Evolutionary conservation across 768 basidiomycete species (phyloP), one percentile per base, ranked within the genome.

Genomic region (Leccinum longicurvipes): DNA sequence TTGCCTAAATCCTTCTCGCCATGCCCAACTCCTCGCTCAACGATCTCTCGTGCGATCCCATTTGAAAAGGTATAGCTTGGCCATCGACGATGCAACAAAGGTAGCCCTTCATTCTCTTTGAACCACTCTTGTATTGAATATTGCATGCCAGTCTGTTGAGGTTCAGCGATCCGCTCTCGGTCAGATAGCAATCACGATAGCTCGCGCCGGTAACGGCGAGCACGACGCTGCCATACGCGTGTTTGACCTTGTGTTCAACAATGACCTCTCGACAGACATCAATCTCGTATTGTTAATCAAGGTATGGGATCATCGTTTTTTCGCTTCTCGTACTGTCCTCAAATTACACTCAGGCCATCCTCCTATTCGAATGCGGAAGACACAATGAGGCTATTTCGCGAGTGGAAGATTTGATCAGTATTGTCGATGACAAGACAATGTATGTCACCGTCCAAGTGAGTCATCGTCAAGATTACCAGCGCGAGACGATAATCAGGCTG

Each of bases 281-380:
- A 39, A 27, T 3, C 32, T 60, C 47, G 53, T 63, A 4, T 39
- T 63, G 14, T 32, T 57, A 3, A 51, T 63, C 24, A 63, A 60
- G 58, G 62, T 52, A 15, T n/a, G n/a, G 2, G 2, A 10, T 48
- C 1, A n/a, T 23, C 6, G 12, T 28, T 4, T 0, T 23, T 0
- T 1, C 6, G 31, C 12, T 39, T 5, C n/a, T 31, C 9, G 14
- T 45, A 19, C 14, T 0, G 4, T 47, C 15, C 0, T 6, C 29
- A 31, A 0, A 10, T 29, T 23, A 21, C 29, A 29, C 3, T 17
- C n/a, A 60, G 59, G 59, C 59, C 1, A 44, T 56, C 17, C 25
- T 60, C 5, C 3, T 60, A 5, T 60, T 60, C 34, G 36, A 47
- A 44, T 60, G 32, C 2, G 52, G 58, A n/a, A 47, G 44, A 28